Percentiles rank a stretch among this genome's conserved stretches.
Evolutionary conservation across 1,139 yeast genomes (phyloP).

Genomic region (Geotrichum aggregatum): DNA sequence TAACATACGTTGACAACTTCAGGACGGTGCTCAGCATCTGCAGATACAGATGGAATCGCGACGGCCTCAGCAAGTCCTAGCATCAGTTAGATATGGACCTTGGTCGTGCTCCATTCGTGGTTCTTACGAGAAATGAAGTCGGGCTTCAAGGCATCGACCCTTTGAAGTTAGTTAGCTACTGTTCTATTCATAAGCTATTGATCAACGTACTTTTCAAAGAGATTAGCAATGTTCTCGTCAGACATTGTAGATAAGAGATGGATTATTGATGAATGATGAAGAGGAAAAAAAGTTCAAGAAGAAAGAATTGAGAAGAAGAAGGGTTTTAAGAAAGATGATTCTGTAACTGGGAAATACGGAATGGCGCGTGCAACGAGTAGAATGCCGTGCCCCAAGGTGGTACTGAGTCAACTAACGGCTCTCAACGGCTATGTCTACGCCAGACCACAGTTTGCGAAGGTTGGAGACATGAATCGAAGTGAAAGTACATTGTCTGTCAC

Average conservation of each 20-base stretch:
- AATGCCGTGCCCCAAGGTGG: too few relatives aligned
- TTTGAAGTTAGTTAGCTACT: constrained; percentile 12
- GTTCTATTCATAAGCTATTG: background rate
- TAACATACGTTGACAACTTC: constrained; percentile 50
- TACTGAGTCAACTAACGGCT: background rate
- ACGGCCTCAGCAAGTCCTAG: constrained; percentile 71
- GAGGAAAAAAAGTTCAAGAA: background rate
- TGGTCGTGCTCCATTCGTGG: background rate
- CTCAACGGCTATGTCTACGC: background rate
- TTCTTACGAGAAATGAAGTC: constrained; percentile 34
- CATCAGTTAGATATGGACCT: background rate
- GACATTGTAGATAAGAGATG: constrained; percentile 22
- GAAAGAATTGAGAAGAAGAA: background rate
- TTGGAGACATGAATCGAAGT: too few relatives aligned
- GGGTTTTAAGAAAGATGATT: too few relatives aligned
- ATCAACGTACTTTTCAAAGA: constrained; percentile 26
- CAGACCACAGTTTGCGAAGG: too few relatives aligned
- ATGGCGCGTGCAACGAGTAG: too few relatives aligned
- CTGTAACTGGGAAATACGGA: too few relatives aligned
- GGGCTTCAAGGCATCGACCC: constrained; percentile 35
- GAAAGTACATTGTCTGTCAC: too few relatives aligned
- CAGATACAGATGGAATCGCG: constrained; percentile 89
- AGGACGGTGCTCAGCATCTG: constrained; percentile 82
- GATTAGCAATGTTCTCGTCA: constrained; percentile 25
- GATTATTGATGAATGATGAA: background rate